Base-by-base conservation (phyloP, 1,139 yeast species). In the Kurtzmaniella quercitrusa region DNA sequence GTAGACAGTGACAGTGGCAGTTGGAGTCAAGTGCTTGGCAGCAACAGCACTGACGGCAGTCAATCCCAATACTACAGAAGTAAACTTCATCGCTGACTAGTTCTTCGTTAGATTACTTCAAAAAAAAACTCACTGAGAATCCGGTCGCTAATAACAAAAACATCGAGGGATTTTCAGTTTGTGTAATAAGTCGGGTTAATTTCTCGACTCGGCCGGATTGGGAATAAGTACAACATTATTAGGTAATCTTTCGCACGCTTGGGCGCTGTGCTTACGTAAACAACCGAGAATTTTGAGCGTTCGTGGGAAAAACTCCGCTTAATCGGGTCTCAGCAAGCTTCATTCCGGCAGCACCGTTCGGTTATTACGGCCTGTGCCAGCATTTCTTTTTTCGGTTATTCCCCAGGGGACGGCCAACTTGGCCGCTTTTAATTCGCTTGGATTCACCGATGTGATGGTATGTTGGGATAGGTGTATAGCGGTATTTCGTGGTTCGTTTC, bases 51-150 rank as follows among this genome's bases (percentile, higher is more conserved):
- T 41, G 16, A 46, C 41, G 6, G 42, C 41, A 39, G 44, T 21
- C 34, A 46, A 44, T 16, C 48, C 50, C 27, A 45, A 18, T 36
- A 44, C 46, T 38, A 47, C 40, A 33, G 47, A 23, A n/a, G 47
- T 43, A 21, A 47, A 45, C 45, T 47, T 47, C 50, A 47, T 47
- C 33, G 9, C 29, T 12, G 18, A 31, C 14, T 27, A 39, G 19
- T 23, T 16, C 18, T 17, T 14, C 15, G 18, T n/a, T 12, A 23
- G 39, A 40, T 33, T 12, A 34, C 14, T 33, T 14, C 18, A 11
- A 17, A 19, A 40, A 40, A 17, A n/a, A 33, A 39, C 21, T 29
- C 6, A 40, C 21, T 17, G 42, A 40, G 33, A 29, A n/a, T 14
- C 18, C 18, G 9, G 11, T 23, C 29, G 19, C 21, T 29, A 33